Conservation (phyloP, 1,284 basidiomycete species). For the Blastosporella zonata region DNA sequence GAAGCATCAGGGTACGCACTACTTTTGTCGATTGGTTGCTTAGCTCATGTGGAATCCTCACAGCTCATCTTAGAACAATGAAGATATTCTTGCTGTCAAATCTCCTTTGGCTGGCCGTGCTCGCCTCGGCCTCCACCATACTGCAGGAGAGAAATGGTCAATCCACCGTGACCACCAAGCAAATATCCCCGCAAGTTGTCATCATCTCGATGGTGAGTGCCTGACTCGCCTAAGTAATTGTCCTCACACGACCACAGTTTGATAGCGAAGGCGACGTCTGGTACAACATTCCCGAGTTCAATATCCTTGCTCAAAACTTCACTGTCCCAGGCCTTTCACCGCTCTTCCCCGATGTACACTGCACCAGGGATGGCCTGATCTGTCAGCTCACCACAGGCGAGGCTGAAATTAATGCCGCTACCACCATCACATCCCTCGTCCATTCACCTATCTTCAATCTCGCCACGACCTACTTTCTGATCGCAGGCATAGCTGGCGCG, state of each 20-base stretch:
- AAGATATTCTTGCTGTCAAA: slow-evolving; percentile 13
- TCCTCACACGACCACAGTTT: slow-evolving; percentile 1
- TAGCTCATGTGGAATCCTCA: neutral
- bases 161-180: neutral
- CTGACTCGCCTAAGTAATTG: neutral
- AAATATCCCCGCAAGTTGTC: slow-evolving; percentile 11
- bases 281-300: slow-evolving; percentile 14
- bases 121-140: slow-evolving; percentile 6
- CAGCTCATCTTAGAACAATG: slow-evolving; percentile 11
- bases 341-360: slow-evolving; percentile 13
- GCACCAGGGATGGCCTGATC: slow-evolving; percentile 7
- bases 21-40: neutral
- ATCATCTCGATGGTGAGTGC: slow-evolving; percentile 15
- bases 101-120: slow-evolving; percentile 9
- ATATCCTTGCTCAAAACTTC: slow-evolving; percentile 14
- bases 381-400: slow-evolving; percentile 15
- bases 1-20: slow-evolving; percentile 4
- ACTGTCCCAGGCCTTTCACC: slow-evolving; percentile 14
- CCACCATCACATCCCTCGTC: slow-evolving; percentile 12
- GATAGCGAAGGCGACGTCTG: slow-evolving; percentile 14
- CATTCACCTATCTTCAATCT: slow-evolving; percentile 8
- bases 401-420: slow-evolving; percentile 14
- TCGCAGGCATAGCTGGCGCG: slow-evolving; percentile 14
- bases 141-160: neutral
- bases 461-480: slow-evolving; percentile 13